Conservation (phyloP, 345 rosid species). For the Eucalyptus sp. region DNA sequence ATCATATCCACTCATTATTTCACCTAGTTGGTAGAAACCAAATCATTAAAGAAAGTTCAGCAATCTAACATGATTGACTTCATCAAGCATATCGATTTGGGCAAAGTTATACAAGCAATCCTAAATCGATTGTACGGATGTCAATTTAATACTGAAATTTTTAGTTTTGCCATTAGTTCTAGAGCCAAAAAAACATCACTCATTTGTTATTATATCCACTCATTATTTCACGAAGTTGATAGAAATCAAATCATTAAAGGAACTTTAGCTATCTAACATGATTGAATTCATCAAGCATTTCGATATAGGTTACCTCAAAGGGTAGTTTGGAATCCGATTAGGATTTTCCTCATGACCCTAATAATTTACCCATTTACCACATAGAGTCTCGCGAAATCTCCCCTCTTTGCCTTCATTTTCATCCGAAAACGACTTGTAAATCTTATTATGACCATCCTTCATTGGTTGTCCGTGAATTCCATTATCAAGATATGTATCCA, state of each 20-base stretch:
- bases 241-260: neutral
- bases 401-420: neutral
- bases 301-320: neutral
- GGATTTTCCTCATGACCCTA: accelerated
- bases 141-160: too few species aligned
- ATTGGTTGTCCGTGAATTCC: neutral
- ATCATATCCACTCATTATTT: neutral
- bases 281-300: neutral
- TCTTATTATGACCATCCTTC: neutral
- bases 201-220: neutral
- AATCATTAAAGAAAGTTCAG: neutral
- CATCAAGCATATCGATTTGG: neutral
- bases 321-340: neutral
- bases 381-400: neutral
- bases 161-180: neutral
- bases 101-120: neutral
- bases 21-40: neutral
- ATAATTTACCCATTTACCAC: accelerated
- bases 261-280: neutral
- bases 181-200: neutral
- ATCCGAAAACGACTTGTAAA: neutral
- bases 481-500: neutral
- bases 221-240: neutral
- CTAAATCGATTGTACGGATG: neutral
- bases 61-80: neutral